Conservation (phyloP, 1,284 basidiomycete genomes). For the Wolfiporia cocos region DNA sequence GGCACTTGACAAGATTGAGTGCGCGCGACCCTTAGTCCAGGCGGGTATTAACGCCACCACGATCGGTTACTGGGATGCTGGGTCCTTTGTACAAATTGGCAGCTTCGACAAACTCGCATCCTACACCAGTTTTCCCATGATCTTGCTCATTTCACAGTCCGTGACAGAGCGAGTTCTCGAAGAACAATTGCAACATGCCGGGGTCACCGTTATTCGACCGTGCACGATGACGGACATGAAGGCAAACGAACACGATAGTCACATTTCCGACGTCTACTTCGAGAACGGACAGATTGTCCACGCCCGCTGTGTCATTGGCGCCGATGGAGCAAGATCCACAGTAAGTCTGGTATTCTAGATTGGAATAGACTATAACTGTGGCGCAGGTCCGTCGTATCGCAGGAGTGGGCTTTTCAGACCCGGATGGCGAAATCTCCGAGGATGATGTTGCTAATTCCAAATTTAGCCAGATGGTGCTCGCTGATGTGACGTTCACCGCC, state of each 20-base stretch:
- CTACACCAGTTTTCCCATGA: conserved; percentile 41
- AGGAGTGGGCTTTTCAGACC: conserved; percentile 23
- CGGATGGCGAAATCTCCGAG: conserved; percentile 12
- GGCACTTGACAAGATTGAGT: conserved; percentile 42
- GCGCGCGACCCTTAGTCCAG: conserved; percentile 34
- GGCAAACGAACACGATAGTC: conserved; percentile 10
- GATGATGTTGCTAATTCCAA: conserved; percentile 11
- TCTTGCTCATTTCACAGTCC: conserved; percentile 39
- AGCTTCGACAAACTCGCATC: conserved; percentile 26
- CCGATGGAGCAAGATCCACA: conserved; percentile 48
- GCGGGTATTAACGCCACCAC: conserved; percentile 29
- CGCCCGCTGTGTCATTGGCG: conserved; percentile 45
- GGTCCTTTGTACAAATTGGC: conserved; percentile 19
- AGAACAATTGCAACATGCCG: conserved; percentile 27
- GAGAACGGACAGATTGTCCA: conserved; percentile 41
- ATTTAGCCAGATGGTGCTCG: conserved; percentile 28
- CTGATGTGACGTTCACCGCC: conserved; percentile 26
- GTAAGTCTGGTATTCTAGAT: too few species aligned
- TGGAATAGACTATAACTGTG: too few species aligned
- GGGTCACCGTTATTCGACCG: conserved; percentile 31
- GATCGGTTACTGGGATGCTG: conserved; percentile 27
- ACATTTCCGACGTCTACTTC: conserved; percentile 37
- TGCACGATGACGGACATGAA: conserved; percentile 27
- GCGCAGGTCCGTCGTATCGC: conserved; percentile 23
- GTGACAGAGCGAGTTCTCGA: conserved; percentile 39